Evolutionary conservation across 306 rosid genomes (phyloP), one percentile per base, ranked within the genome.

Genomic region (Notholithocarpus densiflorus): DNA sequence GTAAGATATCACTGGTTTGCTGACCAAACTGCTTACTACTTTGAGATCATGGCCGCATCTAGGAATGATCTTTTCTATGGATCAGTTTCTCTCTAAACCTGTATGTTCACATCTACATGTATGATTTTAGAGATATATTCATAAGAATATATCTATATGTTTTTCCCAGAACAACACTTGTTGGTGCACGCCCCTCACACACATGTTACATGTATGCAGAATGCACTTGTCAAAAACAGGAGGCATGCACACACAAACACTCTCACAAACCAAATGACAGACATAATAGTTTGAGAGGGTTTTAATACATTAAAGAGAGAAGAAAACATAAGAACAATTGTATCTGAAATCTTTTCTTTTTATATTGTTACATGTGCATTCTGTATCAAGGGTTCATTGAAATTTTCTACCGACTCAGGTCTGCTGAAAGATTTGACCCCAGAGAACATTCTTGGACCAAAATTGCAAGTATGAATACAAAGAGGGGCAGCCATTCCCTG

Each of bases 341-440:
- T 24, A 32, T 34, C 24, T 66, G 21, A 14, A 18, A 66, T 12
- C 5, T 66, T 66, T 34, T 34, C 54, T 24, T 61, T 21, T 43
- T 55, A 21, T n/a, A 12, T 18, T 59, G 13, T 37, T 74, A 57
- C 1, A 12, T 21, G 51, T 37, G 13, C 8, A 8, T 43, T 48
- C 60, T 81, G 56, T 37, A 37, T 7, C 43, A 37, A 37, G 70
- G 32, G 55, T 51, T 74, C 37, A 71, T 12, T 40, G 56, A n/a
- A 37, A 23, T 52, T 72, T 68, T 69, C 34, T 77, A 48, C 23
- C 20, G 84, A 56, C 79, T 80, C 90, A 89, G 96, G 32, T 85
- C 97, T 54, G 92, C 89, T 26, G 97, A 94, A 83, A 90, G 89
- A 84, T 94, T 94, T 77, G 98, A 94, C 81, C 90, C 92, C 37